A percentile compares a stretch with the other conserved stretches of the same genome.
Evolutionary conservation across 768 basidiomycete species (phyloP).

Genomic region (Mycena sanguinolenta): DNA sequence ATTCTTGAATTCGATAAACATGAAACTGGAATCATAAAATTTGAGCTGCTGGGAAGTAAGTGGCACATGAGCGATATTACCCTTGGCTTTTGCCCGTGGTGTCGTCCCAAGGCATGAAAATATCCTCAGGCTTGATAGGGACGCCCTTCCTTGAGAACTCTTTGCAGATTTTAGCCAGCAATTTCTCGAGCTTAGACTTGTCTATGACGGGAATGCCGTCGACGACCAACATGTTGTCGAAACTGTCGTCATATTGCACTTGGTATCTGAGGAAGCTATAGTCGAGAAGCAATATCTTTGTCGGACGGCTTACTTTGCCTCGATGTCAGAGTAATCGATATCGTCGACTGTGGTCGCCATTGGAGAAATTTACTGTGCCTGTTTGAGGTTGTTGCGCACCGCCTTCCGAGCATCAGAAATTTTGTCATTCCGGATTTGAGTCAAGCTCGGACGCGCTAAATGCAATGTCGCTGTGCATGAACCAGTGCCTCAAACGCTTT

Average conservation of each 20-base stretch:
- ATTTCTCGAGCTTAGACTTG: conserved; percentile 83
- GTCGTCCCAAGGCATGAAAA: conserved; percentile 92
- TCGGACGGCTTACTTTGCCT: conserved; percentile 73
- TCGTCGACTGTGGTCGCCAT: conserved; percentile 63
- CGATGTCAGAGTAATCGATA: conserved; percentile 92
- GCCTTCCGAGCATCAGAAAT: neutral
- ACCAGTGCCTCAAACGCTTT: conserved; percentile 30
- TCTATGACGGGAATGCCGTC: conserved; percentile 95
- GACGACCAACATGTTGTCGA: conserved; percentile 93
- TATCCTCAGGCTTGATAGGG: conserved; percentile 79
- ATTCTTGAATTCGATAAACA: conserved; percentile 85
- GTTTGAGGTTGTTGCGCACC: neutral
- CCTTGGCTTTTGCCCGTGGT: conserved; percentile 90
- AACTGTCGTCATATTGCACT: conserved; percentile 84
- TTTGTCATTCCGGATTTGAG: too few relatives aligned
- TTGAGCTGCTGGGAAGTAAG: conserved; percentile 4
- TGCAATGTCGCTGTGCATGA: conserved; percentile 9
- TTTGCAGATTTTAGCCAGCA: conserved; percentile 85
- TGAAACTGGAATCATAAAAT: conserved; percentile 64
- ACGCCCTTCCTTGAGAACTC: conserved; percentile 88
- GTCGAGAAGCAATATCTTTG: conserved; percentile 9
- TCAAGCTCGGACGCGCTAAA: too few relatives aligned
- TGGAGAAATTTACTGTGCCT: conserved; percentile 20
- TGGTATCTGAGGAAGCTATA: conserved; percentile 72
- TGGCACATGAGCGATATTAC: conserved; percentile 61